Evolutionary conservation across 257 asterid genomes (phyloP).

Genomic region (Penstemon barbatus): DNA sequence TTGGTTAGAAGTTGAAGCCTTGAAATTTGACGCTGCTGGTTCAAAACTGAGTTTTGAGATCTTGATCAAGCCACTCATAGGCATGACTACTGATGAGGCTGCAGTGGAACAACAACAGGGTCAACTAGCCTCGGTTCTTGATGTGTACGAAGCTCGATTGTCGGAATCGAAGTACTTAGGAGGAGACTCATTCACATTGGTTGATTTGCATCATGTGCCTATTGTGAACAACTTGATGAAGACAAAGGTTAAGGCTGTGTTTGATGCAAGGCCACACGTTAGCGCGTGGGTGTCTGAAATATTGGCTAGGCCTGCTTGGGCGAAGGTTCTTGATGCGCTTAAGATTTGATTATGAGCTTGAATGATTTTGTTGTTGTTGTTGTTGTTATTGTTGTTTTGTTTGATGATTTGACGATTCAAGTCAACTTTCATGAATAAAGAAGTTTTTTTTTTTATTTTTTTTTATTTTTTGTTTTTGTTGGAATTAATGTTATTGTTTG

Average conservation of each 20-base stretch:
- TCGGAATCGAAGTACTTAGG: constrained; percentile 53
- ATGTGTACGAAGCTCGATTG: constrained; percentile 53
- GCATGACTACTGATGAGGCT: constrained; percentile 35
- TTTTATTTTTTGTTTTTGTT: too few species aligned
- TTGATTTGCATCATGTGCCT: constrained; percentile 63
- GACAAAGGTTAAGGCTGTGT: constrained; percentile 34
- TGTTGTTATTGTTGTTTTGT: too few species aligned
- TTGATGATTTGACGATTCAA: too few species aligned
- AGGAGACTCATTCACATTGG: constrained; percentile 52
- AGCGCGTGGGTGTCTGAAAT: constrained; percentile 54
- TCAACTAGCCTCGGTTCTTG: constrained; percentile 45
- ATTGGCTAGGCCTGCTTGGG: constrained; percentile 65
- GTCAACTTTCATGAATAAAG: too few species aligned
- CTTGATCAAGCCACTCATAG: constrained; percentile 36
- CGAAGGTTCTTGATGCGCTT: constrained; percentile 44
- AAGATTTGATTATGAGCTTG: too few species aligned
- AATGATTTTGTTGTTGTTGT: too few species aligned
- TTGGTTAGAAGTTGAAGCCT: constrained; percentile 44
- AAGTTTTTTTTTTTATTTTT: too few species aligned
- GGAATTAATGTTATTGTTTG: too few species aligned
- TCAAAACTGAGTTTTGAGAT: constrained; percentile 31
- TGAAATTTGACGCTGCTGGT: constrained; percentile 33
- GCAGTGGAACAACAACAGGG: constrained; percentile 35
- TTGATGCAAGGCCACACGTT: constrained; percentile 52
- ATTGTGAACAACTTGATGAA: constrained; percentile 36